Evolutionary conservation across 768 basidiomycete species (phyloP).

Genomic region (Suillus sp.): DNA sequence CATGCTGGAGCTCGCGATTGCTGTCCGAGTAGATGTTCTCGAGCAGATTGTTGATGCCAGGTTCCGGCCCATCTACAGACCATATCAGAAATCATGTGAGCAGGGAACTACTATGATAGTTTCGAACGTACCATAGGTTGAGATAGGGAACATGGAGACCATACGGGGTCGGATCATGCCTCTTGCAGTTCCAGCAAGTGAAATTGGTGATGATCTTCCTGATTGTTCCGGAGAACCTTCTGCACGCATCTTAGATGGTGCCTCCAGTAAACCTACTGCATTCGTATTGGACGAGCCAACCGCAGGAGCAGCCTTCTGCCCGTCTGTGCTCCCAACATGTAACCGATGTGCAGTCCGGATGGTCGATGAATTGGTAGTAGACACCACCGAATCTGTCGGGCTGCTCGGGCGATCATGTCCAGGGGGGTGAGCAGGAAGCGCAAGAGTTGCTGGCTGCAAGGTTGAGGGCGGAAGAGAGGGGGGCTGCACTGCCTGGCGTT

Average conservation of each 20-base stretch:
- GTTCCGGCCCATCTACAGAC: slow-evolving; percentile 80
- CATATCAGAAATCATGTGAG: slow-evolving; percentile 9
- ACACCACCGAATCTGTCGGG: slow-evolving; percentile 82
- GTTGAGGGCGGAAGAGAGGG: slow-evolving; percentile 19
- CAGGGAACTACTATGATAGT: not conserved
- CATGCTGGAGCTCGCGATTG: slow-evolving; percentile 80
- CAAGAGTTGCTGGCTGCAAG: slow-evolving; percentile 24
- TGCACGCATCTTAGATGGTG: slow-evolving; percentile 64
- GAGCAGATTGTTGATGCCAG: slow-evolving; percentile 83
- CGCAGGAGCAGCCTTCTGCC: slow-evolving; percentile 87
- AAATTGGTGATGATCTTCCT: slow-evolving; percentile 76
- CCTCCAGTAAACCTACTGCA: slow-evolving; percentile 80
- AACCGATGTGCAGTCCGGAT: slow-evolving; percentile 60
- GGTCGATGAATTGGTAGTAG: slow-evolving; percentile 65
- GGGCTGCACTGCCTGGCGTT: slow-evolving; percentile 41
- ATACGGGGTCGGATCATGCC: slow-evolving; percentile 49
- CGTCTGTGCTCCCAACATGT: slow-evolving; percentile 71
- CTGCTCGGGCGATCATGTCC: slow-evolving; percentile 64
- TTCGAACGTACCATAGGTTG: slow-evolving; percentile 62
- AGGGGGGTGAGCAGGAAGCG: slow-evolving; percentile 22
- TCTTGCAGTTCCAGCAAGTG: slow-evolving; percentile 57
- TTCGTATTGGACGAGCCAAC: slow-evolving; percentile 84
- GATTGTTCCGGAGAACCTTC: slow-evolving; percentile 74
- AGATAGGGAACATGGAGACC: slow-evolving; percentile 60
- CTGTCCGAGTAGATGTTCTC: slow-evolving; percentile 91